Evolutionary conservation across 768 basidiomycete species (phyloP), one percentile per base, ranked within the genome.

Genomic region (Daedaleopsis sinensis): DNA sequence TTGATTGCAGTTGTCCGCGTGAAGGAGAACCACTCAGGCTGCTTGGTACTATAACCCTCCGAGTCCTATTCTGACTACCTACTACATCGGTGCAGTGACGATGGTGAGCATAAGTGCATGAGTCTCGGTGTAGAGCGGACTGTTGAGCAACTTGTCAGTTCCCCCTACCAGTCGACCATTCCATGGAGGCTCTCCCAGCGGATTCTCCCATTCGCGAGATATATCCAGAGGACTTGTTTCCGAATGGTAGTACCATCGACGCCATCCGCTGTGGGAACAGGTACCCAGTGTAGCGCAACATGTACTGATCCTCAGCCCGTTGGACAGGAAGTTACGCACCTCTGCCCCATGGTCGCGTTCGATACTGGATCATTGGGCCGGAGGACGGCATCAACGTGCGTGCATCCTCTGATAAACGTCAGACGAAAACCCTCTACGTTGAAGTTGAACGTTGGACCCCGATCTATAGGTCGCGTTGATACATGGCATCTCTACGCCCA

Each of bases 291-390:
- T 51, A 19, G 11, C 16, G 9, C 15, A 16, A 3, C 37, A 44
- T 13, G 16, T 19, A 24, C 24, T 53, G 18, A 39, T 21, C 11
- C 5, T 15, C 19, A 87, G 84, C 67, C 68, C 75, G 2, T 73
- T 6, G 13, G 12, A 24, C 81, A 49, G 86, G 87, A 5, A 79
- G 74, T 3, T 92, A 91, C 72, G 87, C 81, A 3, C 72, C 75
- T 0, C 77, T 91, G 51, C 90, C 90, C 1, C 80, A 80, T 63
- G 91, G 91, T 37, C 80, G 60, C 65, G 58, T 55, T 19, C 80
- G 88, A 60, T 93, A 91, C 71, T 93, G 91, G 89, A 70, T 92
- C 24, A 67, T 89, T 16, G 92, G 91, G 1, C 90, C 90, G 13
- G 83, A 84, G 63, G 73, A 80, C 6, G 90, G 91, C n/a, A 78